These are phyloP conservation scores for Backusella australiensis DNA, from an alignment of 192 early-diverging fungal species.

Conservation along the genomic window DNA sequence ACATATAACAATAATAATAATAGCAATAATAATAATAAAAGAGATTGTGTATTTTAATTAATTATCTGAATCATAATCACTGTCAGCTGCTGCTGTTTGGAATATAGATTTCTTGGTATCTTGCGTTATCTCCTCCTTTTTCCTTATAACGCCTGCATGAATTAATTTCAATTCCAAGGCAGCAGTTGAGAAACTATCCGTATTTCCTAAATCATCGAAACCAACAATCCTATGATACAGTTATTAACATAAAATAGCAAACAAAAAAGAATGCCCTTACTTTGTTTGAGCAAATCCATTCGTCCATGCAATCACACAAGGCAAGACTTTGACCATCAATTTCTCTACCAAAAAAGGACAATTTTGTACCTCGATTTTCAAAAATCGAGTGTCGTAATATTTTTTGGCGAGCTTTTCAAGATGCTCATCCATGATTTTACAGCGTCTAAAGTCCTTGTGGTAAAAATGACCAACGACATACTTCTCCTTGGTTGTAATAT, in stretches of 20 bases:
- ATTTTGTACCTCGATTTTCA: constrained; percentile 84
- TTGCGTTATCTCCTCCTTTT: neutral
- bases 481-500: constrained; percentile 69
- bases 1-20: neutral
- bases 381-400: constrained; percentile 85
- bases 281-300: constrained; percentile 59
- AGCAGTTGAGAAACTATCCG: constrained; percentile 79
- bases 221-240: constrained; percentile 65
- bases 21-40: neutral
- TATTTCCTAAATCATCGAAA: constrained; percentile 92
- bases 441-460: constrained; percentile 92
- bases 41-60: neutral
- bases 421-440: constrained; percentile 92
- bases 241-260: neutral
- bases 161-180: constrained; percentile 64
- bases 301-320: constrained; percentile 79
- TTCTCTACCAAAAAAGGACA: constrained; percentile 90
- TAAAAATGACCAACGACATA: constrained; percentile 85
- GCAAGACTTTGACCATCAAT: constrained; percentile 83
- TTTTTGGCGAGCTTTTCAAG: constrained; percentile 71
- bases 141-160: constrained; percentile 18
- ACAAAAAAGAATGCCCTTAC: constrained; percentile 8
- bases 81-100: constrained; percentile 6
- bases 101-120: constrained; percentile 24
- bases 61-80: constrained; percentile 12